Conservation (phyloP, 2,329 filamentous ascomycete species). For the Epichloe uncinata region DNA sequence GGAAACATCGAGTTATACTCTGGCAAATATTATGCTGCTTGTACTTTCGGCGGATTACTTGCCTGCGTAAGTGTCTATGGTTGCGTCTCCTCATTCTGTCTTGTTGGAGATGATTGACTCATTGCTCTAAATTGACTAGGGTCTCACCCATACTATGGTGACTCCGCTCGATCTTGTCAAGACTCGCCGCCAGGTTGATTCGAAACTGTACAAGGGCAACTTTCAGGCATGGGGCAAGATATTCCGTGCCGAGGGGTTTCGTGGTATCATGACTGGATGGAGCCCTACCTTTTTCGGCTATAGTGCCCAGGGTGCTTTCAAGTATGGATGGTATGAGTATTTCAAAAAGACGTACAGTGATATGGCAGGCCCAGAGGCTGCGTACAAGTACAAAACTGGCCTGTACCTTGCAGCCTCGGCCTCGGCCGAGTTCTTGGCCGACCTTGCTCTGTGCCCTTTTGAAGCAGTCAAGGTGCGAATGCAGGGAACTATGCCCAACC, state of each 20-base stretch:
- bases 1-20: conserved; percentile 71
- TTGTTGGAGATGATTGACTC: neutral
- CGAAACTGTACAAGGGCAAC: conserved; percentile 76
- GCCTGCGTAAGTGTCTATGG: conserved; percentile 52
- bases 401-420: conserved; percentile 69
- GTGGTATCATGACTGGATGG: conserved; percentile 83
- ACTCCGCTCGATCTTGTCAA: conserved; percentile 88
- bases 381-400: conserved; percentile 64
- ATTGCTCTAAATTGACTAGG: conserved; percentile 28
- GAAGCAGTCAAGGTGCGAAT: conserved; percentile 83
- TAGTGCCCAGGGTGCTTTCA: conserved; percentile 76
- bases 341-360: conserved; percentile 89
- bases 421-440: conserved; percentile 65
- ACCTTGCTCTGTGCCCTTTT: conserved; percentile 73
- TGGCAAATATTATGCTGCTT: conserved; percentile 70
- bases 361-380: conserved; percentile 57
- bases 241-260: conserved; percentile 57
- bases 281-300: conserved; percentile 77
- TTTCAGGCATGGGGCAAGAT: conserved; percentile 75
- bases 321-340: conserved; percentile 85
- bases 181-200: conserved; percentile 75
- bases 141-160: conserved; percentile 71
- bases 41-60: conserved; percentile 67
- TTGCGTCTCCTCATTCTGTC: neutral
- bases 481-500: conserved; percentile 76